Percentiles rank a stretch among this genome's conserved stretches.
Evolutionary conservation across 352 stramenopile species (phyloP).

Genomic region (Thalassiosira tumida): DNA sequence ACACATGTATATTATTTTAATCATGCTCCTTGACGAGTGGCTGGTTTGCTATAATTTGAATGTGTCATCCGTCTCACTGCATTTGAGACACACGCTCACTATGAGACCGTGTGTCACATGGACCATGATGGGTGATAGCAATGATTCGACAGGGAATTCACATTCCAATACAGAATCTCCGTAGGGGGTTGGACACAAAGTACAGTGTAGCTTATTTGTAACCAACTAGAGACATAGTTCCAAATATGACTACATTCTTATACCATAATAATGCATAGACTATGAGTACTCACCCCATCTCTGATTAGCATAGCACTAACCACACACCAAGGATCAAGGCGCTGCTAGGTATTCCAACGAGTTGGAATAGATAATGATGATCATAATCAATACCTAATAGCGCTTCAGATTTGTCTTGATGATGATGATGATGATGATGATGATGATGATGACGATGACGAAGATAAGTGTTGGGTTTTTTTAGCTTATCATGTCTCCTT

Average conservation of each 20-base stretch:
- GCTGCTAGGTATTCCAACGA: not conserved
- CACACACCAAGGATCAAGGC: not conserved
- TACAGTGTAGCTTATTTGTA: not conserved
- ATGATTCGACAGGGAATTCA: not conserved
- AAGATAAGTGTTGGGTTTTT: no score
- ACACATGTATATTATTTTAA: not conserved
- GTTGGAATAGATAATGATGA: no score
- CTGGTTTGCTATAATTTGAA: not conserved
- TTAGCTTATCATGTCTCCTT: no score
- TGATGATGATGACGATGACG: no score
- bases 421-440: no score
- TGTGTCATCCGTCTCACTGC: not conserved
- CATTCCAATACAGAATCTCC: not conserved
- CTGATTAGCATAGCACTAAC: not conserved
- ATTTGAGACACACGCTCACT: not conserved
- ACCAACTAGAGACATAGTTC: constrained; percentile 24
- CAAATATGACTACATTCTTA: no score
- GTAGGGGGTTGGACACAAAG: constrained; percentile 7
- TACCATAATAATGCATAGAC: not conserved
- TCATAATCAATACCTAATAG: no score
- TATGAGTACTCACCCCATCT: not conserved
- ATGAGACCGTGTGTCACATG: not conserved
- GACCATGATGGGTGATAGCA: not conserved
- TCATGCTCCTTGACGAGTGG: not conserved
- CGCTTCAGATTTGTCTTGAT: no score